A percentile compares a stretch with the other conserved stretches of the same genome.
These are phyloP conservation scores for Penicillium flavigenum DNA, from an alignment of 495 filamentous ascomycete species.

Conservation along the genomic window DNA sequence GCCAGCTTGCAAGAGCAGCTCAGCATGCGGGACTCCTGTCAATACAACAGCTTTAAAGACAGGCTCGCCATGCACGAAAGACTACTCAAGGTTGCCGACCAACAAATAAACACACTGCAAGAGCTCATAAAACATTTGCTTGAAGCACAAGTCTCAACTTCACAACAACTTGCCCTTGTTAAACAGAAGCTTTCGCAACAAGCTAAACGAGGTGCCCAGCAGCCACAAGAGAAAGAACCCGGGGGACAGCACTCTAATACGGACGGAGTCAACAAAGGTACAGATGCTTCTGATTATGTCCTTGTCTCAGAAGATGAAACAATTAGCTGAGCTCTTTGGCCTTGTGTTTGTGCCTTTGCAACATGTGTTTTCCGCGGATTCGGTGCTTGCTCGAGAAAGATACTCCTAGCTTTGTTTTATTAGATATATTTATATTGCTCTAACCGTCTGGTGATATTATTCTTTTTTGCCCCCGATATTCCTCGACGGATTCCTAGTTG, in stretches of 20 bases:
- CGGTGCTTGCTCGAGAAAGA: not conserved
- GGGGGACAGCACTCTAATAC: not conserved
- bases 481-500: too few relatives aligned
- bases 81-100: not conserved
- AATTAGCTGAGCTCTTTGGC: not conserved
- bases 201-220: not conserved
- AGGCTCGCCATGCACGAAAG: not conserved
- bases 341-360: not conserved
- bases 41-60: not conserved
- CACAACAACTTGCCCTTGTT: not conserved
- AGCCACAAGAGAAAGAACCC: not conserved
- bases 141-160: not conserved
- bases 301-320: conserved; percentile 3
- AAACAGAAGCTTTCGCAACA: not conserved
- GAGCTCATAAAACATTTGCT: not conserved
- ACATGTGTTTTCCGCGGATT: not conserved
- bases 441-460: not conserved
- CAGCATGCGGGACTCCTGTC: not conserved
- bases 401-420: not conserved
- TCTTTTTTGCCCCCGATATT: too few relatives aligned
- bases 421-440: not conserved
- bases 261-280: not conserved
- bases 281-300: conserved; percentile 1
- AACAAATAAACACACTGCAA: not conserved
- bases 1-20: not conserved